phyloP scores from a whole-genome alignment of 352 stramenopile species.

The Halophytophthora polymorphica region DNA sequence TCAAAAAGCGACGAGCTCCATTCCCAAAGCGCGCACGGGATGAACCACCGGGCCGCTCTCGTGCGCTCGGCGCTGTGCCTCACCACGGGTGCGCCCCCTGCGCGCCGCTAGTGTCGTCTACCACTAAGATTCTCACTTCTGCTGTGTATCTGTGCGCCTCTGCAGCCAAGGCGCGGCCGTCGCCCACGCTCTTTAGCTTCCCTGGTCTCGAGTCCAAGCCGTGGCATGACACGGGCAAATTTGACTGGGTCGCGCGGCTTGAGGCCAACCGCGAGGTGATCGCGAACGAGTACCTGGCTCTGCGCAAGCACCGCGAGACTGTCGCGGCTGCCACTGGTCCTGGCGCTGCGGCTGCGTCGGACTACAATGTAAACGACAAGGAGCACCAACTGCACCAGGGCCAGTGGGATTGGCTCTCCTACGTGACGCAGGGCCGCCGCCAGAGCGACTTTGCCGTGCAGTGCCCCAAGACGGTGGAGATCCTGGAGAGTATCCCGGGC shows the following conservation, averaged over 20 bases:
- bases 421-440: slow-evolving; percentile 68
- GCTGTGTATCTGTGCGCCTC: neutral
- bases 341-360: slow-evolving; percentile 15
- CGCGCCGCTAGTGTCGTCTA: neutral
- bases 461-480: slow-evolving; percentile 62
- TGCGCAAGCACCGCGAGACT: slow-evolving; percentile 33
- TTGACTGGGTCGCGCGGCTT: slow-evolving; percentile 51
- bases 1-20: slow-evolving; percentile 1
- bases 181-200: slow-evolving; percentile 80
- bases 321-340: neutral
- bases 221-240: slow-evolving; percentile 61
- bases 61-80: slow-evolving; percentile 76
- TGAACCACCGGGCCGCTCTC: slow-evolving; percentile 52
- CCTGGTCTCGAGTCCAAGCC: slow-evolving; percentile 57
- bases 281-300: slow-evolving; percentile 52
- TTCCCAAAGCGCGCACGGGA: slow-evolving; percentile 2
- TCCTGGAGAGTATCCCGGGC: slow-evolving; percentile 75
- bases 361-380: slow-evolving; percentile 71
- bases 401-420: slow-evolving; percentile 94
- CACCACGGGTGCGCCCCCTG: slow-evolving; percentile 51
- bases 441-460: slow-evolving; percentile 60
- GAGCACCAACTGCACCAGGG: slow-evolving; percentile 78
- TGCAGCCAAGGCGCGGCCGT: slow-evolving; percentile 68
- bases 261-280: slow-evolving; percentile 61
- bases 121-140: neutral